Evolutionary conservation across 768 basidiomycete species (phyloP).

Genomic region (Pulveroboletus frians): DNA sequence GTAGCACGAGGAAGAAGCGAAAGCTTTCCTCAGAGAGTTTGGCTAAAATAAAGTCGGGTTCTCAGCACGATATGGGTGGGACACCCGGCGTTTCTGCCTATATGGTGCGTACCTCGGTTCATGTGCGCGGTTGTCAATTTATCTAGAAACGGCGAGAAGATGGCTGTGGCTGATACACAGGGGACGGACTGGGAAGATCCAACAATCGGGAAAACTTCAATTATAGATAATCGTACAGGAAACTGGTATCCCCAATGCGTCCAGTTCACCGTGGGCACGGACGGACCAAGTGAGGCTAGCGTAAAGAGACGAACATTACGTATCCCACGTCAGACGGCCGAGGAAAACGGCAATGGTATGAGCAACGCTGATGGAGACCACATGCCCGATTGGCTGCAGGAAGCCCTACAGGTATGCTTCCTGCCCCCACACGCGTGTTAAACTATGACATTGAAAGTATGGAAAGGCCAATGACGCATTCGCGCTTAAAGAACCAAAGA

Average conservation of each 20-base stretch:
- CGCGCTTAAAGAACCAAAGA: conserved; percentile 40
- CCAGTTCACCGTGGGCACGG: conserved; percentile 5
- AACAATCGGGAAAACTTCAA: conserved; percentile 50
- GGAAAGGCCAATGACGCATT: conserved; percentile 56
- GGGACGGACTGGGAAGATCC: conserved; percentile 54
- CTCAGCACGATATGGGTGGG: conserved; percentile 8
- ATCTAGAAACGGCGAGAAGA: conserved; percentile 12
- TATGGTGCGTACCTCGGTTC: conserved; percentile 18
- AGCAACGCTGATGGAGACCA: conserved; percentile 12
- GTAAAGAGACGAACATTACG: conserved; percentile 15
- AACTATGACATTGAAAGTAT: conserved; percentile 8
- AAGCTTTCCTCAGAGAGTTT: conserved; percentile 31
- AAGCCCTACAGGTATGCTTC: conserved; percentile 50
- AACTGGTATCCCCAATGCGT: conserved; percentile 47
- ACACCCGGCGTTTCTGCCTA: conserved; percentile 7
- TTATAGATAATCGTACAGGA: conserved; percentile 65
- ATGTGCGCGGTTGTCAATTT: neutral
- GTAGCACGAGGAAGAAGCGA: conserved; percentile 48
- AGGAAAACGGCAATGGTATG: neutral
- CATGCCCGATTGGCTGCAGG: conserved; percentile 60
- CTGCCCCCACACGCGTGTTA: conserved; percentile 4
- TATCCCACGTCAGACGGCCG: conserved; percentile 3
- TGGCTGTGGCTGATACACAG: conserved; percentile 29
- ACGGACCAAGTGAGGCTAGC: conserved; percentile 6
- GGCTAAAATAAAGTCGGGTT: conserved; percentile 5